Evolutionary conservation across 345 rosid species (phyloP).

Genomic region (Mallotus nudiflorus): DNA sequence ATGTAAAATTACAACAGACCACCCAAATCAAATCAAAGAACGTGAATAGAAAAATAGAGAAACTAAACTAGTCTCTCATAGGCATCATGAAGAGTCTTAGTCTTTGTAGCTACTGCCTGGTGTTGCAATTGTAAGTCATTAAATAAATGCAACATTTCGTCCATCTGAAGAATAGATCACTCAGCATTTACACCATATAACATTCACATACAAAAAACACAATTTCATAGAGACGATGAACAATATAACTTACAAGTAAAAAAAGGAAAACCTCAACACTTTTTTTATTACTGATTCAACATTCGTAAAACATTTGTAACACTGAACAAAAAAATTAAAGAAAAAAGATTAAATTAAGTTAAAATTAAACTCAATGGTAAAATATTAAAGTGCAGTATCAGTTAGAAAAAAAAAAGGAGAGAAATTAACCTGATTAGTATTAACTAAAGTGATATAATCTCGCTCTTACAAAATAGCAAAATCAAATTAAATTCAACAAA

Average conservation of each 20-base stretch:
- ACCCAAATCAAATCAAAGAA: no score
- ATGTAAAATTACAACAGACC: no score
- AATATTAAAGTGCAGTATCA: no score
- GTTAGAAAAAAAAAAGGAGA: neutral
- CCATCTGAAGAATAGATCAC: constrained; percentile 54
- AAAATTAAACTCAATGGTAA: neutral
- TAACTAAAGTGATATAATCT: constrained; percentile 65
- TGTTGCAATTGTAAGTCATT: constrained; percentile 84
- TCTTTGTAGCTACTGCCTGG: constrained; percentile 92
- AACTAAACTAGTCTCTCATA: constrained; percentile 79
- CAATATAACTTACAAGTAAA: neutral
- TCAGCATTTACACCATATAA: neutral
- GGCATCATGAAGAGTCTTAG: constrained; percentile 98
- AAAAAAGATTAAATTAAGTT: neutral
- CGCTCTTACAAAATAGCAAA: constrained; percentile 41
- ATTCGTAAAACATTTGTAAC: constrained; percentile 96
- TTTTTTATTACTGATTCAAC: constrained; percentile 97
- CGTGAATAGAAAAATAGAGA: constrained; percentile 19
- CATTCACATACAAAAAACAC: neutral
- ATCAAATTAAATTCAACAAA: no score
- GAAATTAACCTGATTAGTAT: constrained; percentile 72
- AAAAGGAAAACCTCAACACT: constrained; percentile 63
- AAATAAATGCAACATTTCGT: constrained; percentile 83
- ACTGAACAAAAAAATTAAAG: constrained; percentile 47
- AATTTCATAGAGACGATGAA: constrained; percentile 1